Percentiles rank a stretch among this genome's conserved stretches.
These are phyloP conservation scores for Sarocladiaceae sp. DNA, from an alignment of 2,329 filamentous ascomycete species.

Conservation along the genomic window DNA sequence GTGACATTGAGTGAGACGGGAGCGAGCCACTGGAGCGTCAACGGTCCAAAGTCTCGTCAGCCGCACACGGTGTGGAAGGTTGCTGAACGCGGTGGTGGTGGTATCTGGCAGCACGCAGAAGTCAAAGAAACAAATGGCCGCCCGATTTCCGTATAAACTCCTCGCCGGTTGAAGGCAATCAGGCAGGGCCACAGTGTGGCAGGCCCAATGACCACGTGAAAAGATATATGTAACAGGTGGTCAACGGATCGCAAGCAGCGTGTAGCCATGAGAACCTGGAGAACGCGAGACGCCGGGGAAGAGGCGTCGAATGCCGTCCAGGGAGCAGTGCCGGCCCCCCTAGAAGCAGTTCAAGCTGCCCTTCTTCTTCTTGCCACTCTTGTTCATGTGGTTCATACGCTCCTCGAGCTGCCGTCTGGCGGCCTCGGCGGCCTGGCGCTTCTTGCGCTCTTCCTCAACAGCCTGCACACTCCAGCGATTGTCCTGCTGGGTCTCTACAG, in stretches of 20 bases:
- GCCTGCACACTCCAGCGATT: slow-evolving; percentile 71
- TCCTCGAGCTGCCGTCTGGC: slow-evolving; percentile 87
- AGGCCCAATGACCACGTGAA: background rate
- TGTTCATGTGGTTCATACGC: slow-evolving; percentile 84
- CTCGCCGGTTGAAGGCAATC: slow-evolving; percentile 18
- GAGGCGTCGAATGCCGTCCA: background rate
- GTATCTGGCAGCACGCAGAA: slow-evolving; percentile 16
- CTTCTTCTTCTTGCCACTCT: slow-evolving; percentile 84
- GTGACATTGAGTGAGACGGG: too few relatives aligned
- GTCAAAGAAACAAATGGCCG: slow-evolving; percentile 13
- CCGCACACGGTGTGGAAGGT: background rate
- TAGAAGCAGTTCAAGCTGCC: slow-evolving; percentile 96
- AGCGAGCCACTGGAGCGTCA: background rate
- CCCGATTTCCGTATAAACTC: slow-evolving; percentile 21
- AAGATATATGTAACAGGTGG: too few relatives aligned
- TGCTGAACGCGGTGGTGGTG: background rate
- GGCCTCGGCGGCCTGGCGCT: slow-evolving; percentile 82
- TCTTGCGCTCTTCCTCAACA: slow-evolving; percentile 93
- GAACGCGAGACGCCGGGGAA: too few relatives aligned
- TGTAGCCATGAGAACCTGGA: too few relatives aligned
- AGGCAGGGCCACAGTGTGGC: background rate
- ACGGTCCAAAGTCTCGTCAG: slow-evolving; percentile 13
- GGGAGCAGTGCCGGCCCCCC: slow-evolving; percentile 20
- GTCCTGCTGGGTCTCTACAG: slow-evolving; percentile 42
- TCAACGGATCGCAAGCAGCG: too few relatives aligned